Base-by-base conservation (phyloP, 495 filamentous ascomycete genomes). In the Glutinoglossum americanum region DNA sequence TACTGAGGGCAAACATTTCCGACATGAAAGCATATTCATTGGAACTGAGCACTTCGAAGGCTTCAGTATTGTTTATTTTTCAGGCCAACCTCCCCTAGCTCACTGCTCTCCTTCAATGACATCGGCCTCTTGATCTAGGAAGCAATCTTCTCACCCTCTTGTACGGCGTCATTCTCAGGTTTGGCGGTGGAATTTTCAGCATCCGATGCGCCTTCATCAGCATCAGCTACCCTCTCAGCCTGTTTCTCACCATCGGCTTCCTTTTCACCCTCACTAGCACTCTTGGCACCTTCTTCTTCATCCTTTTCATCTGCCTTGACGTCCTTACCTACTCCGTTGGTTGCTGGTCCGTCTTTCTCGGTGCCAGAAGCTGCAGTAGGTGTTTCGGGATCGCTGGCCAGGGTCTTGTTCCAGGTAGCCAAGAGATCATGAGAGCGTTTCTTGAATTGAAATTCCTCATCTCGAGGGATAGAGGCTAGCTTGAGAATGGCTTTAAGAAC, bases 401-500 rank as follows among this genome's bases (percentile, higher is more conserved):
- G 72, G 5, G 84, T 74, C 64, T 80, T 81, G 68, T 85, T 90
- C 88, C 88, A 95, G 68, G 77, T 82, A 57, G 82, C 80, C 17
- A 94, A 71, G 37, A 94, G 74, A 19, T 73, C 71, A 59, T 83
- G 75, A 39, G 84, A 84, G 33, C 89, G 82, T 54, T 79, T 69
- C 68, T 87, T 88, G 80, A 95, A 89, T 28, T 82, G 72, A 70
- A 81, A 89, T 59, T 90, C 82, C 28, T 87, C 83, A 55, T 96
- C 89, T 44, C 80, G 81, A 4, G 89, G 89, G 60, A 95, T 94
- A 3, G 75, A 73, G 19, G 75, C 69, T 1, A 94, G 74, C 71
- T 92, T 94, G 62, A 94, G 73, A 64, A 96, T 90, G 44, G 80
- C 86, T 71, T 87, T 89, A 51, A 94, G 74, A 9, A 96, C 89